Conservation (phyloP, 805 yeast genomes). For the Kazachstania africana region DNA sequence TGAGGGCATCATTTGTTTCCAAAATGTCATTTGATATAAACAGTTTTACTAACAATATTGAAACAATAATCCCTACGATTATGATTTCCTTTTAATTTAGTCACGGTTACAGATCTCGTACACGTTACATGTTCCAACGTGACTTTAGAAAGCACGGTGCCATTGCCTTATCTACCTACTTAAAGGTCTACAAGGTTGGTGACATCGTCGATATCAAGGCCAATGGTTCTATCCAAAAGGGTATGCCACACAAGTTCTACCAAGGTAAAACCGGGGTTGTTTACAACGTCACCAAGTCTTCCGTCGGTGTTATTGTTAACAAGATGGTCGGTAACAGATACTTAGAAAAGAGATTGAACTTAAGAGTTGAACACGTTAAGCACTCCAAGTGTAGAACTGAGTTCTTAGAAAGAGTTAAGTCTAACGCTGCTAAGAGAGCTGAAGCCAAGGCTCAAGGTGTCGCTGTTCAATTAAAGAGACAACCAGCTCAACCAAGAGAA, state of each 20-base stretch:
- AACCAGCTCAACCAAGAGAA: conserved; percentile 96
- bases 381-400: conserved; percentile 99
- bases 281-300: conserved; percentile 96
- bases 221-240: conserved; percentile 98
- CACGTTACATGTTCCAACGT: conserved; percentile 99
- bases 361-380: conserved; percentile 97
- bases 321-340: conserved; percentile 98
- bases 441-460: conserved; percentile 95
- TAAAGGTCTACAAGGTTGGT: conserved; percentile 97
- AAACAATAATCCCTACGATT: no score
- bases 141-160: conserved; percentile 96
- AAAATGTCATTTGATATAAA: no score
- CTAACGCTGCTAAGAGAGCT: conserved; percentile 83
- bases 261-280: conserved; percentile 99
- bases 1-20: no score
- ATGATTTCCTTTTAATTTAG: conserved; percentile 28
- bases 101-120: conserved; percentile 99
- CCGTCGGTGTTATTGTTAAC: conserved; percentile 97
- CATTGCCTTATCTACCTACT: conserved; percentile 89
- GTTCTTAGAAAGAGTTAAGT: conserved; percentile 96
- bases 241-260: conserved; percentile 99
- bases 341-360: conserved; percentile 96
- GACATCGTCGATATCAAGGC: conserved; percentile 99
- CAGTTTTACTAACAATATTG: no score
- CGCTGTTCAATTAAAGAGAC: conserved; percentile 89